Conservation (phyloP, 805 yeast genomes). For the Ogataea zsoltii region DNA sequence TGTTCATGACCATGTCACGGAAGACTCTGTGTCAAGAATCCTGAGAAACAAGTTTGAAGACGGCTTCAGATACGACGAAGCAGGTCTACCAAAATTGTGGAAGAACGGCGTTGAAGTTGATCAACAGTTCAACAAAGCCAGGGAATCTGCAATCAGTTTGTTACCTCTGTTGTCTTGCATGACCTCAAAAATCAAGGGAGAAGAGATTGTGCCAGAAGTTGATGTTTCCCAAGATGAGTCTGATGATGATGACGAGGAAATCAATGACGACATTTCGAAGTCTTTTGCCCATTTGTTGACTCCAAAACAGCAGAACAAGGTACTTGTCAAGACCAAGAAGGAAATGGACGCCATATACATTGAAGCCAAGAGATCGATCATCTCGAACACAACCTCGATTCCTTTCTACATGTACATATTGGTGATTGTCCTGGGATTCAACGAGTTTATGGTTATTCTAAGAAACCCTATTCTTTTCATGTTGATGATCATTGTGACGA, state of each 20-base stretch:
- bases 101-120: conserved; percentile 74
- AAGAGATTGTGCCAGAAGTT: conserved; percentile 60
- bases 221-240: conserved; percentile 41
- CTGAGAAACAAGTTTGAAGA: conserved; percentile 83
- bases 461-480: conserved; percentile 84
- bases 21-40: conserved; percentile 63
- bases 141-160: conserved; percentile 52
- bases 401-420: conserved; percentile 81
- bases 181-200: conserved; percentile 44
- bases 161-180: conserved; percentile 65
- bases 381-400: conserved; percentile 73
- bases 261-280: conserved; percentile 42
- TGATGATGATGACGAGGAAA: conserved; percentile 30
- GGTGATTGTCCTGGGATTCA: conserved; percentile 85
- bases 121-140: conserved; percentile 58
- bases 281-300: conserved; percentile 58
- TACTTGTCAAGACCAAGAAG: conserved; percentile 62
- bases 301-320: conserved; percentile 55
- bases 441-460: conserved; percentile 85
- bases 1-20: conserved; percentile 61
- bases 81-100: conserved; percentile 83
- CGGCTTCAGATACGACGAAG: conserved; percentile 75
- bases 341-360: conserved; percentile 77
- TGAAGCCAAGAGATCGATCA: conserved; percentile 86
- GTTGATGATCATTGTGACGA: conserved; percentile 55